These are phyloP conservation scores for Auriscalpium orientale DNA, from an alignment of 768 basidiomycete genomes.

Conservation along the genomic window DNA sequence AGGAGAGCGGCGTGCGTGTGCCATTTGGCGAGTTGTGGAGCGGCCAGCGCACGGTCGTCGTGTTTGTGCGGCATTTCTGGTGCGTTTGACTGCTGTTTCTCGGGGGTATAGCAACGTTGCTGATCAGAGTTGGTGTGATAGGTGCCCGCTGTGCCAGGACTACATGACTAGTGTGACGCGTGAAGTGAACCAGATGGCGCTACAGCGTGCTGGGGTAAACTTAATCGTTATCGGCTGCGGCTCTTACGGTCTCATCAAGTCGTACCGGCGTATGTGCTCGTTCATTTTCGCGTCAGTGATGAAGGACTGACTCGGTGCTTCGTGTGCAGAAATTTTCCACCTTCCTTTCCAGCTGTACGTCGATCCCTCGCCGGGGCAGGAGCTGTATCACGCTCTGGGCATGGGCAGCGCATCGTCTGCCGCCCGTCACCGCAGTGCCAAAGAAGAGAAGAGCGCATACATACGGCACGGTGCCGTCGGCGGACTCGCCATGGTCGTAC, in stretches of 20 bases:
- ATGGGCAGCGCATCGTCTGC: conserved; percentile 51
- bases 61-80: conserved; percentile 89
- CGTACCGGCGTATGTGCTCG: conserved; percentile 50
- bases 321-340: conserved; percentile 51
- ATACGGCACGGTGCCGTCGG: conserved; percentile 56
- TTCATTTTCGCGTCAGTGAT: neutral
- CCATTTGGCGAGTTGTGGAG: conserved; percentile 63
- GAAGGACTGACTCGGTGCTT: neutral
- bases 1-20: conserved; percentile 57
- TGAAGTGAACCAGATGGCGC: conserved; percentile 37
- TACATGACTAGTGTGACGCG: conserved; percentile 66
- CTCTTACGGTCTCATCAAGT: conserved; percentile 64
- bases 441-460: conserved; percentile 41
- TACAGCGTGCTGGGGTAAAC: conserved; percentile 44
- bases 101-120: conserved; percentile 4
- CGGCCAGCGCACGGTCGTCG: conserved; percentile 53
- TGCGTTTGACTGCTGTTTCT: conserved; percentile 16
- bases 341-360: conserved; percentile 72
- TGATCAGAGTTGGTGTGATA: conserved; percentile 12
- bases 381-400: conserved; percentile 66
- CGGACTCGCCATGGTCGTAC: conserved; percentile 68
- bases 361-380: conserved; percentile 51
- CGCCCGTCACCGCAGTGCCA: conserved; percentile 26
- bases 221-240: conserved; percentile 78
- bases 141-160: conserved; percentile 82